Evolutionary conservation across 352 stramenopile genomes (phyloP).

Genomic region (Globisporangium apiculatum): DNA sequence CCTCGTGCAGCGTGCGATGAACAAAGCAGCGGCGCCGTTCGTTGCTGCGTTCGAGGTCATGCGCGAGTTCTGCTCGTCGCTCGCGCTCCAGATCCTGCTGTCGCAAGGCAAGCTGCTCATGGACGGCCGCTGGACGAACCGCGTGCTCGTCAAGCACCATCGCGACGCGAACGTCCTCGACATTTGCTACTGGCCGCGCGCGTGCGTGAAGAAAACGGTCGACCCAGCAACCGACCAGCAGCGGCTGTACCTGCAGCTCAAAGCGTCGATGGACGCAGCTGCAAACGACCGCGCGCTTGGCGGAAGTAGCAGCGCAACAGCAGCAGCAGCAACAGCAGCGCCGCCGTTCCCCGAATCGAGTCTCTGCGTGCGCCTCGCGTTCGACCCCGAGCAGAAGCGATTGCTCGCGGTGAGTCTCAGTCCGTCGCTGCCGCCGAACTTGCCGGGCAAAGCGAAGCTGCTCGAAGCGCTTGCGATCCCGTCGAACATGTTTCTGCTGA

Average conservation of each 20-base stretch:
- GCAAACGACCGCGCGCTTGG: too few species aligned
- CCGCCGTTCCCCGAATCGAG: constrained; percentile 59
- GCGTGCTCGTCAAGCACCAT: constrained; percentile 72
- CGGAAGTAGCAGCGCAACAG: constrained; percentile 3
- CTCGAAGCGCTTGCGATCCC: constrained; percentile 58
- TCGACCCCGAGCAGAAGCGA: constrained; percentile 52
- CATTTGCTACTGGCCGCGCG: constrained; percentile 78
- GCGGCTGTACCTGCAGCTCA: constrained; percentile 47
- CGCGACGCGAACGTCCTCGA: constrained; percentile 72
- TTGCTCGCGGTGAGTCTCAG: constrained; percentile 56
- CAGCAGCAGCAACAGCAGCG: constrained; percentile 5
- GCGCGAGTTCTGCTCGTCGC: constrained; percentile 75
- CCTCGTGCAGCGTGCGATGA: constrained; percentile 80
- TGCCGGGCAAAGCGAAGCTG: constrained; percentile 42
- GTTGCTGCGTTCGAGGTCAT: constrained; percentile 77
- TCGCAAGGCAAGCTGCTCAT: constrained; percentile 71
- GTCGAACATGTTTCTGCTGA: constrained; percentile 74
- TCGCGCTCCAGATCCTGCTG: constrained; percentile 70
- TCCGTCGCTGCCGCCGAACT: constrained; percentile 56
- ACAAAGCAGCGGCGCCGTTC: constrained; percentile 74
- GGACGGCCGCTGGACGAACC: constrained; percentile 76
- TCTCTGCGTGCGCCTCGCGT: constrained; percentile 58
- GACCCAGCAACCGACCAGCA: constrained; percentile 54
- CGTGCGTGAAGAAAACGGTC: constrained; percentile 49
- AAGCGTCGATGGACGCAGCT: constrained; percentile 23